phyloP scores from a whole-genome alignment of 2,329 filamentous ascomycete genomes.

The Penicillium sp. region DNA sequence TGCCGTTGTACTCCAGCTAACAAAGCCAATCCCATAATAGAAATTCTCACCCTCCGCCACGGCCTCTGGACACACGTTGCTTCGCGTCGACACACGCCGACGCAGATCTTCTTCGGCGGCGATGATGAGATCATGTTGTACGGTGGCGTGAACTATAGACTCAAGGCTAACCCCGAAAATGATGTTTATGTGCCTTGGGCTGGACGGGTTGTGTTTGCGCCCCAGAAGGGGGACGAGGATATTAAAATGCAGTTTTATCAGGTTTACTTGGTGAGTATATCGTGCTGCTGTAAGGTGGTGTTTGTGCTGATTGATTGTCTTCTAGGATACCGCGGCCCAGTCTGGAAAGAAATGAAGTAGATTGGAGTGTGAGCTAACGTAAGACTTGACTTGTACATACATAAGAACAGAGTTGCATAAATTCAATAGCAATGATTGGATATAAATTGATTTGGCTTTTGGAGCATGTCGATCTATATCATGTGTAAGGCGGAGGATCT shows the following conservation, averaged over 20 bases:
- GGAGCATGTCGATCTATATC: background rate
- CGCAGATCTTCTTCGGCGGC: constrained; percentile 33
- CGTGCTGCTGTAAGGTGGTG: background rate
- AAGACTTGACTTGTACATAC: background rate
- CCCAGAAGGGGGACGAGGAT: constrained; percentile 17
- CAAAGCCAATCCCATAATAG: constrained; percentile 15
- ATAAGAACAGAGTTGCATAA: background rate
- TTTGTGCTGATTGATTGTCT: constrained; percentile 3
- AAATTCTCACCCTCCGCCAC: constrained; percentile 35
- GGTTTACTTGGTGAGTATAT: constrained; percentile 38
- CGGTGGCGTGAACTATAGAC: constrained; percentile 36
- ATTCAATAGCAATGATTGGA: background rate
- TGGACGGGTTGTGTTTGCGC: constrained; percentile 36
- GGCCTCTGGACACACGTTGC: constrained; percentile 38
- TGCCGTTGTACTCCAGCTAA: background rate
- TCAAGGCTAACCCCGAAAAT: constrained; percentile 29
- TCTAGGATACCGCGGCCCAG: constrained; percentile 36
- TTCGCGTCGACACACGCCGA: constrained; percentile 32
- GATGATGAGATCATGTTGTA: constrained; percentile 39
- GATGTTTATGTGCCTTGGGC: constrained; percentile 40
- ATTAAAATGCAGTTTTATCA: constrained; percentile 42
- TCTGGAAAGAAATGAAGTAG: constrained; percentile 32
- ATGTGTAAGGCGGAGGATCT: background rate
- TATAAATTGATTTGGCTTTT: background rate
- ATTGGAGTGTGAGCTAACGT: background rate